These are phyloP conservation scores for Hysterium pulicare DNA, from an alignment of 2,329 filamentous ascomycete genomes.

Conservation along the genomic window DNA sequence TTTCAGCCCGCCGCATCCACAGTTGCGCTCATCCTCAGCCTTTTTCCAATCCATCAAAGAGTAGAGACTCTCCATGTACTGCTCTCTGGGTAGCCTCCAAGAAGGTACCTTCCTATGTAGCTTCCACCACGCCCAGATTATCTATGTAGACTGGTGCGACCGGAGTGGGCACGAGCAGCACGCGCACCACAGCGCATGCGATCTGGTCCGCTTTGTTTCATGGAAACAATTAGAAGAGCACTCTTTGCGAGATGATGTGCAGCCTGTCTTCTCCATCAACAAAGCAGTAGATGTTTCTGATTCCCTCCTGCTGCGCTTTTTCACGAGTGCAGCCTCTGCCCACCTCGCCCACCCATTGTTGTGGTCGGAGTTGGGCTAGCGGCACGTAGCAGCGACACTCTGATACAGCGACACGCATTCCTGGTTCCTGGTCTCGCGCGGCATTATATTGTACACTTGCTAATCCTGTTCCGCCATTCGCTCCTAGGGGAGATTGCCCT, in stretches of 20 bases:
- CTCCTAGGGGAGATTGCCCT: conserved; percentile 16
- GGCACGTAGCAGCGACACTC: conserved; percentile 7
- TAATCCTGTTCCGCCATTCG: conserved; percentile 22
- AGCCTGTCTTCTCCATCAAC: not conserved
- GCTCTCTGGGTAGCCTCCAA: not conserved
- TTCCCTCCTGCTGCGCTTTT: not conserved
- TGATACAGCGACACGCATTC: conserved; percentile 12
- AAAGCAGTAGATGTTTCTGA: not conserved
- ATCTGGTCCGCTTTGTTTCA: not conserved
- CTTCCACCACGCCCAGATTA: not conserved
- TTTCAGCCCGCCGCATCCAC: not conserved
- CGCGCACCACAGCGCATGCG: not conserved
- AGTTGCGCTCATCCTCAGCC: not conserved
- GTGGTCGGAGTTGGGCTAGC: not conserved
- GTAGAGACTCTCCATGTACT: not conserved
- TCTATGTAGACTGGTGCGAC: not conserved
- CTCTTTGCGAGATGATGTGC: not conserved
- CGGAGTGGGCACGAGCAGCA: not conserved
- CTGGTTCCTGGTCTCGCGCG: conserved; percentile 15
- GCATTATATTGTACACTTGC: conserved; percentile 30
- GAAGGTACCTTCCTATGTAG: not conserved
- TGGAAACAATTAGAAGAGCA: not conserved
- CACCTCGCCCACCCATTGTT: not conserved
- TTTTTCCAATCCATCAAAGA: not conserved
- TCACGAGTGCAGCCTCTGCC: not conserved